Evolutionary conservation across 345 rosid species (phyloP).

Genomic region (Litchi chinensis): DNA sequence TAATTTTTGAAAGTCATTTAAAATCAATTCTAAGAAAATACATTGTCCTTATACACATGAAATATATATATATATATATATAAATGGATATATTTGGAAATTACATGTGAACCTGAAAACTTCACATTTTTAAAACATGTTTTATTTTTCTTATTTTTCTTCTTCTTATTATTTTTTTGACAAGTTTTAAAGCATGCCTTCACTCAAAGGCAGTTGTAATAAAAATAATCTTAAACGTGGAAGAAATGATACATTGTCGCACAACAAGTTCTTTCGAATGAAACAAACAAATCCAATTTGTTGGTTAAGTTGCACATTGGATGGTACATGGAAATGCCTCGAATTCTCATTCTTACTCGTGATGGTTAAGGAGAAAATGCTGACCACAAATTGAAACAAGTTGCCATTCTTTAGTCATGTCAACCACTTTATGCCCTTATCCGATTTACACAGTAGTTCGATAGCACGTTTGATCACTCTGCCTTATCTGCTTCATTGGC

Average conservation of each 20-base stretch:
- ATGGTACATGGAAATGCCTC: not conserved
- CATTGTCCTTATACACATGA: no score
- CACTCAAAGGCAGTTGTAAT: no score
- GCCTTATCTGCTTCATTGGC: constrained; percentile 10
- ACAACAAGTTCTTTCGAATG: not conserved
- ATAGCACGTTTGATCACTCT: not conserved
- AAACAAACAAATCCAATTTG: constrained; percentile 13
- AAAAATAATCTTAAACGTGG: no score
- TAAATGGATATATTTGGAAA: no score
- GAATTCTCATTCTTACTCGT: not conserved
- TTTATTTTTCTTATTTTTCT: no score
- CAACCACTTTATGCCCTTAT: constrained; percentile 11
- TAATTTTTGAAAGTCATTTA: no score
- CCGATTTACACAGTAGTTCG: not conserved
- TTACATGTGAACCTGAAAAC: no score
- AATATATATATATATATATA: no score
- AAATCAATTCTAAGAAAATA: no score
- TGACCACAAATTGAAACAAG: constrained; percentile 9
- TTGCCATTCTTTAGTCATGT: constrained; percentile 16
- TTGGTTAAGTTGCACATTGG: not conserved
- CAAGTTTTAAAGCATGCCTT: no score
- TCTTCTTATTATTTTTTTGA: no score
- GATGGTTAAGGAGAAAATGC: not conserved
- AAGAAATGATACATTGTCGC: not conserved
- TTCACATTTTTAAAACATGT: no score